A percentile compares a stretch with the other conserved stretches of the same genome.
phyloP scores from a whole-genome alignment of 257 asterid species.

The Fraxinus pennsylvanica region DNA sequence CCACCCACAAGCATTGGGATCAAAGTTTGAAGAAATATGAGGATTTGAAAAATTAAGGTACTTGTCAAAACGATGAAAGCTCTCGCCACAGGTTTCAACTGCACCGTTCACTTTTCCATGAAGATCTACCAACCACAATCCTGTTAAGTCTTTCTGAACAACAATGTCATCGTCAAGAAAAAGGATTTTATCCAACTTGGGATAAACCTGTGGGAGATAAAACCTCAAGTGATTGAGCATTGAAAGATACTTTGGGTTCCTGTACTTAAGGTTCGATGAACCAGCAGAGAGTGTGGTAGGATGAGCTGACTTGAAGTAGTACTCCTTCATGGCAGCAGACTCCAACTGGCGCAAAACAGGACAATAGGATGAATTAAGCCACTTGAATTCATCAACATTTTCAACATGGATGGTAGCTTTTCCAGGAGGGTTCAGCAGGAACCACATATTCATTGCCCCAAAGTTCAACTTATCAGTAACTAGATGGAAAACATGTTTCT shows the following conservation, averaged over 20 bases:
- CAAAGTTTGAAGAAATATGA: constrained; percentile 77
- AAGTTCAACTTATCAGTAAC: constrained; percentile 96
- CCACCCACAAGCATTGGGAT: constrained; percentile 99
- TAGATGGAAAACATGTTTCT: constrained; percentile 92
- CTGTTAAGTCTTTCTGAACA: constrained; percentile 96
- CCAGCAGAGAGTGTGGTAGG: constrained; percentile 86
- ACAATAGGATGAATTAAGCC: constrained; percentile 96
- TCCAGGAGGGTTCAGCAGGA: constrained; percentile 95
- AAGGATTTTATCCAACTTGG: constrained; percentile 87
- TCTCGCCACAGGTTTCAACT: constrained; percentile 96
- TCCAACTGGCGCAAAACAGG: constrained; percentile 87
- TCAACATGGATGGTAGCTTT: constrained; percentile 96
- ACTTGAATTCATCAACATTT: constrained; percentile 91
- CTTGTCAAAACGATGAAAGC: constrained; percentile 95
- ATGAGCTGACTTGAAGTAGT: constrained; percentile 94
- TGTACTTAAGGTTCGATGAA: constrained; percentile 88
- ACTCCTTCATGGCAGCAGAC: constrained; percentile 96
- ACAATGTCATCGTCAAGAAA: constrained; percentile 98
- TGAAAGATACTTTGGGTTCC: constrained; percentile 97
- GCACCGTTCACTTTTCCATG: constrained; percentile 96
- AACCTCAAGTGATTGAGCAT: constrained; percentile 97
- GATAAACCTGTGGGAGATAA: constrained; percentile 94
- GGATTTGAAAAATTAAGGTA: constrained; percentile 95
- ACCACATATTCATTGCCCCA: constrained; percentile 99
- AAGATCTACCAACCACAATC: constrained; percentile 83